Evolutionary conservation across 1,284 basidiomycete species (phyloP).

Genomic region (Singerocomus inundabilis): DNA sequence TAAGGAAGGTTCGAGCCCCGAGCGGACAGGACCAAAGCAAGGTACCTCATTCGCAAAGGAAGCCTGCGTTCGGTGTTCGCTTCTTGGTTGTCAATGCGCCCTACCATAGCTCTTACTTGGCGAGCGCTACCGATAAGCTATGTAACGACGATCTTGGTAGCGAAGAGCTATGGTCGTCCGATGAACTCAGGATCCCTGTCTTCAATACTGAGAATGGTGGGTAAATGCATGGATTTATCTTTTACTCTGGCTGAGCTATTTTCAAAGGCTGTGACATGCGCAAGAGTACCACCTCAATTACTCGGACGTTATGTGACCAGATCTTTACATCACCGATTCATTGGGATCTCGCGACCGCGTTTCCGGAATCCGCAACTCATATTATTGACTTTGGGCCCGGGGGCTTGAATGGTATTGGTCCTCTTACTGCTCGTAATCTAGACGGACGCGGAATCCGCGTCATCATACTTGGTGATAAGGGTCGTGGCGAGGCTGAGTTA

Average conservation of each 20-base stretch:
- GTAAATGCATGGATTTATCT: slow-evolving; percentile 28
- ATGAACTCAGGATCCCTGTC: slow-evolving; percentile 81
- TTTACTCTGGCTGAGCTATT: slow-evolving; percentile 15
- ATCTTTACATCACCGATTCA: slow-evolving; percentile 92
- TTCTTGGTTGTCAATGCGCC: slow-evolving; percentile 95
- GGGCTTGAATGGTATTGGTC: slow-evolving; percentile 90
- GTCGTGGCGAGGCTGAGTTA: slow-evolving; percentile 82
- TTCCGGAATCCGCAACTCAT: slow-evolving; percentile 89
- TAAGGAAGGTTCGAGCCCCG: slow-evolving; percentile 89
- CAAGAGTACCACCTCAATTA: slow-evolving; percentile 60
- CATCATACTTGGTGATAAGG: slow-evolving; percentile 83
- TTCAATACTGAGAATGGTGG: slow-evolving; percentile 90
- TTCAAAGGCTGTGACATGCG: slow-evolving; percentile 80
- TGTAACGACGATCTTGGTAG: slow-evolving; percentile 71
- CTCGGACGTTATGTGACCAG: slow-evolving; percentile 84
- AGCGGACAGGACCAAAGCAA: slow-evolving; percentile 92
- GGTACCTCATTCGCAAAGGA: slow-evolving; percentile 90
- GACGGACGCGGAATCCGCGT: slow-evolving; percentile 93
- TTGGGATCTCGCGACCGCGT: slow-evolving; percentile 88
- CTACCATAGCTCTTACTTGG: slow-evolving; percentile 89
- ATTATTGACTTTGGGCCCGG: slow-evolving; percentile 97
- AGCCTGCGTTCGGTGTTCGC: slow-evolving; percentile 89
- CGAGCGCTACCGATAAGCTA: slow-evolving; percentile 75
- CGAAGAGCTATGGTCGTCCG: slow-evolving; percentile 78
- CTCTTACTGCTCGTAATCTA: slow-evolving; percentile 85